Evolutionary conservation across 495 filamentous ascomycete species (phyloP), one percentile per base, ranked within the genome.

Genomic region (Usnea hakonensis): DNA sequence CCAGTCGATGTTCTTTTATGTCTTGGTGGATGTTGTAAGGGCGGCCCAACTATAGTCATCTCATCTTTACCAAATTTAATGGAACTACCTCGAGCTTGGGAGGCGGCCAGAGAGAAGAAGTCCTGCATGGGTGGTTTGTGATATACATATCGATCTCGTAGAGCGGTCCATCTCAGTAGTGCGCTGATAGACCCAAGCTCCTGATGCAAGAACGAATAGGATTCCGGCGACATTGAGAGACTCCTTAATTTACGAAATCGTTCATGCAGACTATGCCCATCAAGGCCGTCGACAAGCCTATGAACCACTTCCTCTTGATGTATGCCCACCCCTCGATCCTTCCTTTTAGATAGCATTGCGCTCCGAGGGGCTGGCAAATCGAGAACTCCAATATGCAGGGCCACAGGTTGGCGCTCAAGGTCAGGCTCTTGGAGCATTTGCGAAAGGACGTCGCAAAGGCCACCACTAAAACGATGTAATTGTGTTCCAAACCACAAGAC

Each of bases 381-480:
- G 5, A 13, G 44, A 28, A 26, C 5, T 13, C 21, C 44, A 28
- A 28, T 3, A 3, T 23, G n/a, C 21, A 6, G 35, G 35, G 6
- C 35, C 5, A 36, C 13, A 14, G 43, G 30, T 60, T 60, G 58
- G 14, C 30, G 41, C 44, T 60, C 58, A 19, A 60, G 58, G 30
- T 60, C 43, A 19, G 58, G 43, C 46, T 50, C 58, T 53, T 36
- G 35, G 37, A 60, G 58, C 43, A 60, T 53, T 17, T 60, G 32
- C 9, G 26, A 53, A 21, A 35, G 14, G 40, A 53, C 23, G 14
- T 35, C 30, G 26, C 43, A 33, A 53, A 52, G 32, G 1, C 41
- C 13, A 16, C 32, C 30, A 26, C 43, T 32, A 33, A 23, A 16
- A 6, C 17, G 46, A 38, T 40, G 46, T 50, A 60, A 9, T 16